Evolutionary conservation across 2,329 filamentous ascomycete genomes (phyloP).

Genomic region (Aspergillus proliferans): DNA sequence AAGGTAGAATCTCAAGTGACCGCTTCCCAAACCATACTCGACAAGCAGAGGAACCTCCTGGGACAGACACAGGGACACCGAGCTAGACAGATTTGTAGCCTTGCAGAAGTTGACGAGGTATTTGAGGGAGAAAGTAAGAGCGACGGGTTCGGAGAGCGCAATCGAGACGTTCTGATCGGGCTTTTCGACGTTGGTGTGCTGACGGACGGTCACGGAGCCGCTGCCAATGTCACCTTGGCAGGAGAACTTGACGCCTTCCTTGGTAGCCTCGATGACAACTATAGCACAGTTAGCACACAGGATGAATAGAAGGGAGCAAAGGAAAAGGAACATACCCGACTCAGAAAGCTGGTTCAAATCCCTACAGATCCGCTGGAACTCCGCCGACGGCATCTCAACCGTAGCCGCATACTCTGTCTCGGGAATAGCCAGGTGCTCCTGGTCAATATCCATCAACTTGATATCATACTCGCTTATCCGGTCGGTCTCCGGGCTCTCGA

Average conservation of each 20-base stretch:
- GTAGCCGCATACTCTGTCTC: slow-evolving; percentile 97
- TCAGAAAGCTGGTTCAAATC: slow-evolving; percentile 90
- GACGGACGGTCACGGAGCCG: slow-evolving; percentile 84
- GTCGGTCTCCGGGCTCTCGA: slow-evolving; percentile 84
- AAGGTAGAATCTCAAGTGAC: slow-evolving; percentile 93
- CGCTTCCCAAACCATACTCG: slow-evolving; percentile 79
- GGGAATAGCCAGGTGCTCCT: slow-evolving; percentile 97
- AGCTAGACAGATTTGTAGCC: slow-evolving; percentile 72
- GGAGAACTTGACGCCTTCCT: slow-evolving; percentile 94
- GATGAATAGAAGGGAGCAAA: too few relatives aligned
- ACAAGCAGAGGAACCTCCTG: slow-evolving; percentile 94
- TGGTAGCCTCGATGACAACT: slow-evolving; percentile 94
- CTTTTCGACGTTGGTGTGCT: slow-evolving; percentile 84
- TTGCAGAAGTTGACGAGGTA: slow-evolving; percentile 99
- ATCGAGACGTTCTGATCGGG: slow-evolving; percentile 80
- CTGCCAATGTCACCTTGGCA: slow-evolving; percentile 94
- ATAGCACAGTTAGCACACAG: not conserved
- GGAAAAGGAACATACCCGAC: slow-evolving; percentile 61
- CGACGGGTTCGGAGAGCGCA: slow-evolving; percentile 83
- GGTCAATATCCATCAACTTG: slow-evolving; percentile 99
- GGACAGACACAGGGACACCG: slow-evolving; percentile 88
- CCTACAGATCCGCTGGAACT: slow-evolving; percentile 92
- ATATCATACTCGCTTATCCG: slow-evolving; percentile 98
- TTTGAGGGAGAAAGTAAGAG: slow-evolving; percentile 95
- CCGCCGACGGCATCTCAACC: slow-evolving; percentile 76